Percentiles rank a stretch among this genome's conserved stretches.
phyloP scores from a whole-genome alignment of 441 rosid species.

The Raphanus hybrid region DNA sequence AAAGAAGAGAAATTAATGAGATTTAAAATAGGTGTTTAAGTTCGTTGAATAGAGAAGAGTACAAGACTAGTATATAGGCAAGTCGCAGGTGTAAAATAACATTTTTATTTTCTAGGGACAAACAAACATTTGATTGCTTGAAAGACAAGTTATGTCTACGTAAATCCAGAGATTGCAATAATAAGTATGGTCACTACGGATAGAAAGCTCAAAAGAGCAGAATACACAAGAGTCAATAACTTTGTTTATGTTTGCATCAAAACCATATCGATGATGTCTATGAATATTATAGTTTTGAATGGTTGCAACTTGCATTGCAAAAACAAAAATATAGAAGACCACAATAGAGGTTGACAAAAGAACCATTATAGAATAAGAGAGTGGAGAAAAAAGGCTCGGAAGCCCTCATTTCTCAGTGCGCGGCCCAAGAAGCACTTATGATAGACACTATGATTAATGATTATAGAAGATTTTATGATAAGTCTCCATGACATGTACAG shows the following conservation, averaged over 20 bases:
- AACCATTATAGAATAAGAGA: neutral
- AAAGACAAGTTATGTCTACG: constrained; percentile 33
- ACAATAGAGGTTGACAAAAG: neutral
- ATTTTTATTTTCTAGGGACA: constrained; percentile 29
- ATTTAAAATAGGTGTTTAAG: constrained; percentile 24
- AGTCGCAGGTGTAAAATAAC: constrained; percentile 35
- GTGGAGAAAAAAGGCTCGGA: neutral
- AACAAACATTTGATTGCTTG: constrained; percentile 36
- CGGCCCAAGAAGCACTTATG: neutral
- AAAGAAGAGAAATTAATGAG: constrained; percentile 24
- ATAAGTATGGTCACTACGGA: constrained; percentile 18
- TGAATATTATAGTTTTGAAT: neutral
- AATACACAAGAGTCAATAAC: constrained; percentile 25
- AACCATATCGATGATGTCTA: constrained; percentile 21
- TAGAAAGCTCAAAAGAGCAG: constrained; percentile 20
- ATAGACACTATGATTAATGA: neutral
- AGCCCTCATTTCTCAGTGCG: neutral
- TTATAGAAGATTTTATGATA: neutral
- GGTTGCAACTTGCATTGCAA: neutral
- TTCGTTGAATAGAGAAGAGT: constrained; percentile 29
- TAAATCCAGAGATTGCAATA: constrained; percentile 29
- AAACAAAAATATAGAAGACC: neutral
- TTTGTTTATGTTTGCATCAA: constrained; percentile 32
- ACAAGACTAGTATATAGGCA: constrained; percentile 33
- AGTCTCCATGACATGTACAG: neutral